phyloP scores from a whole-genome alignment of 805 yeast species.

The Schwanniomyces occidentalis region DNA sequence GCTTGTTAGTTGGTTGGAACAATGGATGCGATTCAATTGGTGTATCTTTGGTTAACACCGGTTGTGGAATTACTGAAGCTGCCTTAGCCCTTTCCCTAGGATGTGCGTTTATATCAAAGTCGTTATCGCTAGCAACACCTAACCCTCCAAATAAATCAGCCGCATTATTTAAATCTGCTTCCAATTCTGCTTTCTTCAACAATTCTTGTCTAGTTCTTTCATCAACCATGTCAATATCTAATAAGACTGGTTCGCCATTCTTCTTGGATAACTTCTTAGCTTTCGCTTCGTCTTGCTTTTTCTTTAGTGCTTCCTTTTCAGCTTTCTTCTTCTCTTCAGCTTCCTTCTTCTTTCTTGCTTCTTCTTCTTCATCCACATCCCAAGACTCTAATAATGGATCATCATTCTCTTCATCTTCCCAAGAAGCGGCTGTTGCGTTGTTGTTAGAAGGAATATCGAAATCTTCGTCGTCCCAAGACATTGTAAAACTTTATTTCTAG shows the following conservation, averaged over 20 bases:
- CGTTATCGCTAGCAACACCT: constrained; percentile 46
- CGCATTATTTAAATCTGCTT: constrained; percentile 88
- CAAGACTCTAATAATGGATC: constrained; percentile 78
- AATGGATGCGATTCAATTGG: constrained; percentile 77
- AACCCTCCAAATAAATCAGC: constrained; percentile 85
- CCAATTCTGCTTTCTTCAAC: constrained; percentile 76
- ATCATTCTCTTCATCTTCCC: constrained; percentile 79
- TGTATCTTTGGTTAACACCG: constrained; percentile 53
- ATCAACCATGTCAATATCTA: constrained; percentile 70
- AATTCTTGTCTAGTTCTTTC: constrained; percentile 72
- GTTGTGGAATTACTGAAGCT: constrained; percentile 32
- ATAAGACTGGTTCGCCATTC: constrained; percentile 34
- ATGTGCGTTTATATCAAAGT: constrained; percentile 45
- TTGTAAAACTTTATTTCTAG: too few species aligned
- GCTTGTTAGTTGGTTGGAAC: constrained; percentile 78
- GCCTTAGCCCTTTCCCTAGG: constrained; percentile 52
- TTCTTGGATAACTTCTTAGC: constrained; percentile 47
- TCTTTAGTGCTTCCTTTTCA: constrained; percentile 46
- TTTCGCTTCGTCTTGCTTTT: constrained; percentile 47
- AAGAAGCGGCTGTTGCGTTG: constrained; percentile 71
- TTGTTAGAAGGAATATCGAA: constrained; percentile 62
- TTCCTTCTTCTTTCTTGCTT: constrained; percentile 46
- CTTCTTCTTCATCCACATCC: constrained; percentile 82
- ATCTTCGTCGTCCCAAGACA: constrained; percentile 86
- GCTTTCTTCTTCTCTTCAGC: constrained; percentile 41